Evolutionary conservation across 805 yeast species (phyloP), one percentile per base, ranked within the genome.

Genomic region (Diddensiella santjacobensis): DNA sequence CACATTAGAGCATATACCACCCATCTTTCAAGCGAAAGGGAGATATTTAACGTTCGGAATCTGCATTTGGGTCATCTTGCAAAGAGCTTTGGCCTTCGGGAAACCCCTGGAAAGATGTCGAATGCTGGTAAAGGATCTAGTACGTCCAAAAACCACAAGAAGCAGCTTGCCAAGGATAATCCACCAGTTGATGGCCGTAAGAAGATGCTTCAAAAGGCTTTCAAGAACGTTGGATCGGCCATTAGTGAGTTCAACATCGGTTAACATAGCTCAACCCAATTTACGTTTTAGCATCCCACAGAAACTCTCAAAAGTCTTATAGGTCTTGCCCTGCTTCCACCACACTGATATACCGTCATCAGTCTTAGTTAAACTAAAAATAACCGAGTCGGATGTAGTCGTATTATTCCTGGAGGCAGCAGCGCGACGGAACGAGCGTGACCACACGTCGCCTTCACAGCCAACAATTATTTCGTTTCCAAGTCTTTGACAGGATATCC

Each of bases 1-100:
- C 98, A 91, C 63, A 73, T 93, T 37, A 78, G 98, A 60, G 99
- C 99, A 0, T 93, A 93, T 63, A 87, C 99, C 3, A 93, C 99
- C 0, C 99, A 93, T 71, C 77, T 89, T 49, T 72, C 90, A 0
- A 59, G 80, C 1, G 99, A 93, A 65, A 79, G 90, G 62, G 78
- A 74, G 42, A 80, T 76, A 54, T 93, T 93, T 73, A 89, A 87
- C 61, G 83, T 93, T 26, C 85, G 85, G 58, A 68, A 75, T 29
- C 70, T 95, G 50, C 99, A 93, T 73, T 71, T 95, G 56, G 99
- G 99, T 23, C 99, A 93, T 71, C 71, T 95, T 59, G 97, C 98
- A 18, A 93, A 93, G 65, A 78, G 93, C 54, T 95, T 95, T 66
- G 99, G 91, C 2, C 71, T 93, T 45, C 80, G 99, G 67, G 99